Percentiles rank a stretch among this genome's conserved stretches.
These are phyloP conservation scores for Protea cynaroides DNA, from an alignment of 164 flowering plant genomes.

Conservation along the genomic window DNA sequence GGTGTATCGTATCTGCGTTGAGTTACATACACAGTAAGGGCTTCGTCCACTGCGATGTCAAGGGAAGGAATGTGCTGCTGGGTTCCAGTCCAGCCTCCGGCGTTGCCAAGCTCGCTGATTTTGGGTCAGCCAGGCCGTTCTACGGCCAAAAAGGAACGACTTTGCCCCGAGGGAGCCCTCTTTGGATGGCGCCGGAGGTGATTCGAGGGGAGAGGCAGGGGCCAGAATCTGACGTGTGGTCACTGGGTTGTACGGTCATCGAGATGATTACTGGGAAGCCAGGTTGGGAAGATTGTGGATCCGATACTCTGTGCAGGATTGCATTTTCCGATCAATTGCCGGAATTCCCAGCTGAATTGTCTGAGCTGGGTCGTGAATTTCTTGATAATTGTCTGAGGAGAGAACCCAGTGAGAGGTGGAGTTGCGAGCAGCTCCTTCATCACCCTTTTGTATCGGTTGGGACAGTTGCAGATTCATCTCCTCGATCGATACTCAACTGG, in stretches of 20 bases:
- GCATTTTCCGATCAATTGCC: conserved; percentile 50
- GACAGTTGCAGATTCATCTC: conserved; percentile 27
- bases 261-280: conserved; percentile 70
- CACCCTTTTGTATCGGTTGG: conserved; percentile 44
- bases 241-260: conserved; percentile 72
- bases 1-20: conserved; percentile 48
- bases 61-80: conserved; percentile 57
- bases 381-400: conserved; percentile 44
- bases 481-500: conserved; percentile 54
- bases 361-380: conserved; percentile 50
- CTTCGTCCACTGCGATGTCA: conserved; percentile 75
- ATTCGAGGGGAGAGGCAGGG: conserved; percentile 50
- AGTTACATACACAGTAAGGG: conserved; percentile 40
- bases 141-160: conserved; percentile 1
- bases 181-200: conserved; percentile 95
- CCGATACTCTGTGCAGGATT: conserved; percentile 31
- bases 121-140: conserved; percentile 50
- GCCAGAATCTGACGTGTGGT: conserved; percentile 70
- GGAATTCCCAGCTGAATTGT: conserved; percentile 33
- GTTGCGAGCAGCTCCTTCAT: conserved; percentile 42
- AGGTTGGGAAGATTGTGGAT: conserved; percentile 46
- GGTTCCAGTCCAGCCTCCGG: conserved; percentile 17
- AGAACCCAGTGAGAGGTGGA: conserved; percentile 47
- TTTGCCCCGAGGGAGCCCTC: conserved; percentile 59
- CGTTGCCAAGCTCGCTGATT: conserved; percentile 68